Evolutionary conservation across 306 rosid species (phyloP), one percentile per base, ranked within the genome.

Genomic region (Begonia peltatifolia): DNA sequence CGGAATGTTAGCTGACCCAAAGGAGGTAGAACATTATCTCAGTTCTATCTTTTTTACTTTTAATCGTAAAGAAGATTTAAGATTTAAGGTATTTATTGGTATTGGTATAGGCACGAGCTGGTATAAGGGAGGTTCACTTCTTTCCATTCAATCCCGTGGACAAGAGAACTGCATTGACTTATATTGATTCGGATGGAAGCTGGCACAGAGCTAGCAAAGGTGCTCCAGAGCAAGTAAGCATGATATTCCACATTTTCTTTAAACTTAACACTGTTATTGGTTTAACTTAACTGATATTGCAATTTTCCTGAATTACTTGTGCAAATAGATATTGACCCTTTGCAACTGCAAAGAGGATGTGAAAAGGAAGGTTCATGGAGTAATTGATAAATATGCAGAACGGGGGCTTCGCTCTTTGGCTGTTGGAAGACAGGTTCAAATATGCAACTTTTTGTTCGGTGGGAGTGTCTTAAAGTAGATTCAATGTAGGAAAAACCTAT

Each of bases 121-220:
- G 84, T 47, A 17, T 83, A 46, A 75, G 76, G 68, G 97, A 90
- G 74, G 70, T 90, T 11, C 95, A 90, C 64, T 90, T 90, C 81
- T 69, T 90, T 5, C 97, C 97, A 47, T 90, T 90, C 68, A 90
- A 90, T 44, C 97, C 97, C 1, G 95, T 85, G 46, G 97, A 90
- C 68, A 90, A 90, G 79, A 85, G 95, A 79, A 90, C 97, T 52
- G 95, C 95, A 58, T 75, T 90, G 82, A 90, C 97, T 59, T 90
- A 86, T 76, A 63, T 83, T 70, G 97, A 90, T 72, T 8, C 50
- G 43, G 68, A 71, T 66, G 97, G 75, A 71, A 74, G 63, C 59
- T 90, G 97, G 97, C 92, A 90, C 70, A 73, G 97, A 53, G 77
- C 97, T 51, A 90, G 97, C 82, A 90, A 90, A 69, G 97, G 97